These are phyloP conservation scores for Rhododendron williamsianum DNA, from an alignment of 148 eudicot species.

Conservation along the genomic window DNA sequence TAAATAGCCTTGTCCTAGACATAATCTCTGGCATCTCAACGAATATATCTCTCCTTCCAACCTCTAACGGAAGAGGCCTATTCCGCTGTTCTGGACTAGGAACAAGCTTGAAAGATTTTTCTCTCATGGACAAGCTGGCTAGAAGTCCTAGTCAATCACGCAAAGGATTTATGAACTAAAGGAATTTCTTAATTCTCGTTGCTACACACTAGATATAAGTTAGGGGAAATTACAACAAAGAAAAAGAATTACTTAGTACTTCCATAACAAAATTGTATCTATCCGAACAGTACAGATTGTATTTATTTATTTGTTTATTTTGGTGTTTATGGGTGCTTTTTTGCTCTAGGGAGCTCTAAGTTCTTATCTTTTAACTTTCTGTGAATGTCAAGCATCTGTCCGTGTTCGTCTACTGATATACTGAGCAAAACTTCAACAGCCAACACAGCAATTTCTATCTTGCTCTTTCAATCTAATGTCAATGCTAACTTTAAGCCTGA, in stretches of 20 bases:
- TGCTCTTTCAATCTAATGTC: not conserved
- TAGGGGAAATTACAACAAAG: not conserved
- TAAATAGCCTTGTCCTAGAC: not conserved
- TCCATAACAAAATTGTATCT: not conserved
- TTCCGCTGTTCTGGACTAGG: not conserved
- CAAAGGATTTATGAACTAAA: not conserved
- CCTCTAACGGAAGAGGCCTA: not conserved
- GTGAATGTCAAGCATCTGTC: not conserved
- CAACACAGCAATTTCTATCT: not conserved
- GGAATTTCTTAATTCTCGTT: not conserved
- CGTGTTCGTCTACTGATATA: not conserved
- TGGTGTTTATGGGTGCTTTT: not conserved
- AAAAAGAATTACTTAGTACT: not conserved
- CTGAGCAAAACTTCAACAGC: not conserved
- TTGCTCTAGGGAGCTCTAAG: not conserved
- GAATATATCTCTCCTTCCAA: not conserved
- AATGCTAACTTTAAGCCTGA: not conserved
- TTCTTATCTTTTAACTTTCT: not conserved
- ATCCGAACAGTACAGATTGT: not conserved
- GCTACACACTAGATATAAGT: not conserved
- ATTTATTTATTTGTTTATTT: too few relatives aligned
- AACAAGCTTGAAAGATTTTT: not conserved
- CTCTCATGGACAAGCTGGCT: not conserved
- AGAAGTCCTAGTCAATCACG: not conserved
- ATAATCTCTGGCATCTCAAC: not conserved